Evolutionary conservation across 306 rosid genomes (phyloP).

Genomic region (Lathyrus oleraceus): DNA sequence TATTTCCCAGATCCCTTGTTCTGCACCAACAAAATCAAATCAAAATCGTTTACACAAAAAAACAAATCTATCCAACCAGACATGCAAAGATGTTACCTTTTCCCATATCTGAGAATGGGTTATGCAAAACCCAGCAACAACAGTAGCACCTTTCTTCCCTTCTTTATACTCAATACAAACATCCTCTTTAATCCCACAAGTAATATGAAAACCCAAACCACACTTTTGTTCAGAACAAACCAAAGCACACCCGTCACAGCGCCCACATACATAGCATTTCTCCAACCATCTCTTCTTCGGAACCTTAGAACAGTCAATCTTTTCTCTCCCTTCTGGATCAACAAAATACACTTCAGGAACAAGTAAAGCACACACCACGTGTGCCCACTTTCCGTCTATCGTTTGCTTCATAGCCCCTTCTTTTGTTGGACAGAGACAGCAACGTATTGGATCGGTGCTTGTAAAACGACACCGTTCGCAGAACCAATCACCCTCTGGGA

Average conservation of each 20-base stretch:
- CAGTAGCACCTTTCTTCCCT: constrained; percentile 59
- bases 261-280: constrained; percentile 59
- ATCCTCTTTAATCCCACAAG: constrained; percentile 70
- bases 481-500: constrained; percentile 82
- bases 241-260: constrained; percentile 54
- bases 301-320: constrained; percentile 69
- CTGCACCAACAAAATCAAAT: constrained; percentile 47
- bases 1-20: constrained; percentile 84
- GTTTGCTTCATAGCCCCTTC: constrained; percentile 76
- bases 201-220: constrained; percentile 63
- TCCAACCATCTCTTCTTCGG: constrained; percentile 61
- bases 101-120: constrained; percentile 63
- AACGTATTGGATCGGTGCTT: not conserved
- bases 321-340: constrained; percentile 79
- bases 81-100: constrained; percentile 47
- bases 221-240: constrained; percentile 75
- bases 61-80: not conserved
- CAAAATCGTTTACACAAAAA: not conserved
- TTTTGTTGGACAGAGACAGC: constrained; percentile 57
- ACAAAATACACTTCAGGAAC: constrained; percentile 81
- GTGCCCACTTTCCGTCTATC: constrained; percentile 61
- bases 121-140: constrained; percentile 87
- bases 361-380: constrained; percentile 64
- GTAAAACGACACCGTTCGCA: constrained; percentile 53
- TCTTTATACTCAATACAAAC: constrained; percentile 68